Percentiles rank a stretch among this genome's conserved stretches.
Evolutionary conservation across 495 filamentous ascomycete species (phyloP).

Genomic region (Penicillium robsamsonii): DNA sequence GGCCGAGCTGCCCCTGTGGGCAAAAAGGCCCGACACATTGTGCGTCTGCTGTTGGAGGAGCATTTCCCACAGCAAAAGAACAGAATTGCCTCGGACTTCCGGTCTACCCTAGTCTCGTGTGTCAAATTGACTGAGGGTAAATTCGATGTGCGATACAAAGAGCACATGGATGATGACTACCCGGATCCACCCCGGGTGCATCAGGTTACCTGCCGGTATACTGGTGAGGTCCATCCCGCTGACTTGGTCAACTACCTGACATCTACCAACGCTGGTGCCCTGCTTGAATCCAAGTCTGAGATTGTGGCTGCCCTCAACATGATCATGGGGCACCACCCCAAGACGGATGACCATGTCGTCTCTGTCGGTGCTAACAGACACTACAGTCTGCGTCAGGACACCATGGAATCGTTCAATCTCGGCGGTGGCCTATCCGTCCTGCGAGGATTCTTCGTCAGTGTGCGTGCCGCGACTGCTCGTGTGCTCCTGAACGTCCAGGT

Average conservation of each 20-base stretch:
- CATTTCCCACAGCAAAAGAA: slow-evolving; percentile 27
- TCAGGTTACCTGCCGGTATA: slow-evolving; percentile 42
- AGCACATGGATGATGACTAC: slow-evolving; percentile 42
- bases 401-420: slow-evolving; percentile 33
- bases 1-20: slow-evolving; percentile 40
- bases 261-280: slow-evolving; percentile 41
- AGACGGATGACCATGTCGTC: slow-evolving; percentile 31
- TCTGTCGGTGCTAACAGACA: slow-evolving; percentile 44
- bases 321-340: slow-evolving; percentile 42
- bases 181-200: slow-evolving; percentile 42
- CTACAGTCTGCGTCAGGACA: slow-evolving; percentile 27
- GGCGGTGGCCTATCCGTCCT: slow-evolving; percentile 48
- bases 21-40: slow-evolving; percentile 53
- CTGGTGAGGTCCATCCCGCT: slow-evolving; percentile 44
- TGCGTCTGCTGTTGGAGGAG: slow-evolving; percentile 49
- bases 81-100: slow-evolving; percentile 58
- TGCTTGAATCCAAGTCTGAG: slow-evolving; percentile 40
- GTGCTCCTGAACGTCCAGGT: slow-evolving; percentile 60
- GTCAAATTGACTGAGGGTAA: slow-evolving; percentile 30
- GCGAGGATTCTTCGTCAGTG: slow-evolving; percentile 67
- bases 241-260: slow-evolving; percentile 54
- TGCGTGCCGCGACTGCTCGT: slow-evolving; percentile 62
- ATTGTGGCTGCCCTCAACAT: slow-evolving; percentile 56
- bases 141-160: slow-evolving; percentile 42
- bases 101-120: slow-evolving; percentile 47